These are phyloP conservation scores for Polyplosphaeria fusca DNA, from an alignment of 495 filamentous ascomycete species.

Conservation along the genomic window DNA sequence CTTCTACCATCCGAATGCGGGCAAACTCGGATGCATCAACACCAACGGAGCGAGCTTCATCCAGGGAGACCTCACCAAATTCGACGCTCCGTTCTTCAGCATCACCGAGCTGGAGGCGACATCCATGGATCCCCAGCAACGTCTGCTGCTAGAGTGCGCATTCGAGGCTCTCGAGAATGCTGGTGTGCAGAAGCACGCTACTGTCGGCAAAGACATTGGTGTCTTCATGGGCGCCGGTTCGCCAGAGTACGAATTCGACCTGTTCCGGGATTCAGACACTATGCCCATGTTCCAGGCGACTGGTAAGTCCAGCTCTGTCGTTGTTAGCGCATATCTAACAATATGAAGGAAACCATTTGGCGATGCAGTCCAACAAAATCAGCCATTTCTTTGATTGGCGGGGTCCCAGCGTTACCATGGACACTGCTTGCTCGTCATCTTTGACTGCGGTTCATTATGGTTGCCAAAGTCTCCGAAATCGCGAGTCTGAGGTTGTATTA, in stretches of 20 bases:
- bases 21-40: conserved; percentile 8
- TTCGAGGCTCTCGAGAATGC: conserved; percentile 20
- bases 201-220: conserved; percentile 1
- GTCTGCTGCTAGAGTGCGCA: conserved; percentile 8
- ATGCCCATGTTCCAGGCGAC: conserved; percentile 11
- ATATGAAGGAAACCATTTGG: conserved; percentile 3
- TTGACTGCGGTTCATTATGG: conserved; percentile 6
- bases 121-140: conserved; percentile 22
- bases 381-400: conserved; percentile 5
- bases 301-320: background rate
- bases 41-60: conserved; percentile 7
- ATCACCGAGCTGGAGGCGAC: conserved; percentile 15
- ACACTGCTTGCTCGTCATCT: conserved; percentile 11
- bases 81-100: conserved; percentile 27
- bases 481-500: conserved; percentile 3
- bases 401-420: conserved; percentile 5
- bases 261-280: conserved; percentile 14
- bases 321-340: background rate
- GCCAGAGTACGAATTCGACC: conserved; percentile 15
- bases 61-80: conserved; percentile 1
- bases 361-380: conserved; percentile 14
- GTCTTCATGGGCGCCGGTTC: conserved; percentile 14
- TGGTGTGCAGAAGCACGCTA: conserved; percentile 6
- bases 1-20: conserved; percentile 18
- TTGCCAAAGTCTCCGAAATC: conserved; percentile 2